Percentiles rank a stretch among this genome's conserved stretches.
phyloP scores from a whole-genome alignment of 2,329 filamentous ascomycete species.

The Huntiella moniliformis region DNA sequence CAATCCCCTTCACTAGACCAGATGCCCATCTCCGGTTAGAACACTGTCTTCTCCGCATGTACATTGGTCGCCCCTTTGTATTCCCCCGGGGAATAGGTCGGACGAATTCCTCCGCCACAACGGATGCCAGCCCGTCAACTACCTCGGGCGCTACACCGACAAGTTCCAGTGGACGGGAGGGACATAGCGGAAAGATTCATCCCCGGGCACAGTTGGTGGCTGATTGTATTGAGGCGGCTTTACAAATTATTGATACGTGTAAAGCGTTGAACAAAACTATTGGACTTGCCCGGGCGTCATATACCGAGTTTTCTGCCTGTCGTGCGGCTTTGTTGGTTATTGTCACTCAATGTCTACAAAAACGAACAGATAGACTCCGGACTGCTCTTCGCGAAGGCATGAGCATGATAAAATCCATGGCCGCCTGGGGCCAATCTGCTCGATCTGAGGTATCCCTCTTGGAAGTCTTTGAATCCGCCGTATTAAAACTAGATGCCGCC shows the following conservation, averaged over 20 bases:
- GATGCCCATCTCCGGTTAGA: constrained; percentile 33
- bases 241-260: constrained; percentile 31
- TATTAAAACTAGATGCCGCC: constrained; percentile 26
- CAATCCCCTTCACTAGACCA: constrained; percentile 22
- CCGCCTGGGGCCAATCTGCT: constrained; percentile 31
- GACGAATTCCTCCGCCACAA: not conserved
- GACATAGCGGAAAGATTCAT: constrained; percentile 15
- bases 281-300: constrained; percentile 34
- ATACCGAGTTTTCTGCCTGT: constrained; percentile 37
- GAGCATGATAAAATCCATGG: constrained; percentile 33
- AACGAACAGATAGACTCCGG: constrained; percentile 22
- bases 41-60: constrained; percentile 33
- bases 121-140: constrained; percentile 6
- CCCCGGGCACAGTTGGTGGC: constrained; percentile 23
- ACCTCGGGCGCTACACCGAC: constrained; percentile 7
- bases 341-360: constrained; percentile 22
- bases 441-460: constrained; percentile 34
- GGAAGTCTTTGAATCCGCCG: constrained; percentile 31
- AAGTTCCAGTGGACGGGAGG: constrained; percentile 14
- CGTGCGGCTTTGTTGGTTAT: constrained; percentile 33
- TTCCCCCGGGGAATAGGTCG: constrained; percentile 18
- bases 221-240: constrained; percentile 33
- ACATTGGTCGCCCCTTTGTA: constrained; percentile 34
- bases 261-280: constrained; percentile 29
- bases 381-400: constrained; percentile 29